Conservation (phyloP, 75 land plant species). For the Isoetes taiwanensis region DNA sequence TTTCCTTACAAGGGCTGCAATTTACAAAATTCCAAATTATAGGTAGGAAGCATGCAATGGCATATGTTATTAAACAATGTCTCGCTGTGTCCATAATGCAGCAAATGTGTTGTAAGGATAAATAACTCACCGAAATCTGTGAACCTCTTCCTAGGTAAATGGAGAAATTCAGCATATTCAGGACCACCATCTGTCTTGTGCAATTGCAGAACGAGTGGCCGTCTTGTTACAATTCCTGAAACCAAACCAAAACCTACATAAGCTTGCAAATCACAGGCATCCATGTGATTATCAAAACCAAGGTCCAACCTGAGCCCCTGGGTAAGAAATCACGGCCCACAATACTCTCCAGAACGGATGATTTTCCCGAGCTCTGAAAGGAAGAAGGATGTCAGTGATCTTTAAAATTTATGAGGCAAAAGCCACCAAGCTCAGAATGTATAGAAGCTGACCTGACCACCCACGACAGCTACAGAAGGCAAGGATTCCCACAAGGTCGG, state of each 20-base stretch:
- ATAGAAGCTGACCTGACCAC: constrained; percentile 61
- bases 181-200: constrained; percentile 18
- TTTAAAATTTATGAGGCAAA: no score
- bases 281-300: no score
- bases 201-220: constrained; percentile 28
- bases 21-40: not conserved
- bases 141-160: constrained; percentile 24
- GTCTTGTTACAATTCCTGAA: constrained; percentile 29
- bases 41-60: not conserved
- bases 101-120: no score
- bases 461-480: constrained; percentile 63
- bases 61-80: no score
- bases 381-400: no score
- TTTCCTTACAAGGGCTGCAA: constrained; percentile 49
- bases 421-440: no score
- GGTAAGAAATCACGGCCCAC: constrained; percentile 89
- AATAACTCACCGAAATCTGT: constrained; percentile 21
- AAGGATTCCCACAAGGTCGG: constrained; percentile 70
- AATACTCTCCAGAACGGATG: constrained; percentile 85
- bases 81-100: no score
- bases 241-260: no score
- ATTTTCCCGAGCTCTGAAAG: constrained; percentile 86
- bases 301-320: constrained; percentile 91
- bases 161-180: constrained; percentile 28
- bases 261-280: no score